Evolutionary conservation across 106 monocot species (phyloP).

Genomic region (Dioscorea alata): DNA sequence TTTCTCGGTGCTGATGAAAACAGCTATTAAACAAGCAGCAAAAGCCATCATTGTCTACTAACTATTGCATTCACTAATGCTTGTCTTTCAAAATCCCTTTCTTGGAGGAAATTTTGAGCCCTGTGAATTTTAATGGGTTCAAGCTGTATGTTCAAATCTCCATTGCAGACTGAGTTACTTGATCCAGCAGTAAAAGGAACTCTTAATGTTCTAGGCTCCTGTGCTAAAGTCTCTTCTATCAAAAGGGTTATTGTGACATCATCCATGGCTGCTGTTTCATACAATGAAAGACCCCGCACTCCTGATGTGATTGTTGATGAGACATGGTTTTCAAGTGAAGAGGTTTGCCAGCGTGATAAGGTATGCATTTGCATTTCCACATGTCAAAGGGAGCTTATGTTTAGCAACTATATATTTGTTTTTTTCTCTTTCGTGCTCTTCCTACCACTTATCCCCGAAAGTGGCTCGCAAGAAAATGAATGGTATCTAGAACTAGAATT

Average conservation of each 20-base stretch:
- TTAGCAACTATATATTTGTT: too few species aligned
- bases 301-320: conserved; percentile 68
- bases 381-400: too few species aligned
- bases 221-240: conserved; percentile 41
- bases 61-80: too few species aligned
- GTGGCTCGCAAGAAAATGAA: neutral
- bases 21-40: too few species aligned
- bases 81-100: neutral
- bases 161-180: conserved; percentile 54
- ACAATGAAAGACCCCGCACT: conserved; percentile 37
- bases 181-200: conserved; percentile 73
- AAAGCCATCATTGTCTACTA: too few species aligned
- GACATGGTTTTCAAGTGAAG: conserved; percentile 62
- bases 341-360: conserved; percentile 37
- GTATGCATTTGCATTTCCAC: conserved; percentile 12
- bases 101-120: neutral
- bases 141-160: conserved; percentile 1
- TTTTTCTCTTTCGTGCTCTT: neutral
- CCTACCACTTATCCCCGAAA: neutral
- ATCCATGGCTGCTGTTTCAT: conserved; percentile 55
- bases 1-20: too few species aligned
- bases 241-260: conserved; percentile 68
- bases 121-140: neutral
- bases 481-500: too few species aligned
- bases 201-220: conserved; percentile 59